These are phyloP conservation scores for Tripidium arundinaceum DNA, from an alignment of 202 grass and related monocot genomes.

Conservation along the genomic window DNA sequence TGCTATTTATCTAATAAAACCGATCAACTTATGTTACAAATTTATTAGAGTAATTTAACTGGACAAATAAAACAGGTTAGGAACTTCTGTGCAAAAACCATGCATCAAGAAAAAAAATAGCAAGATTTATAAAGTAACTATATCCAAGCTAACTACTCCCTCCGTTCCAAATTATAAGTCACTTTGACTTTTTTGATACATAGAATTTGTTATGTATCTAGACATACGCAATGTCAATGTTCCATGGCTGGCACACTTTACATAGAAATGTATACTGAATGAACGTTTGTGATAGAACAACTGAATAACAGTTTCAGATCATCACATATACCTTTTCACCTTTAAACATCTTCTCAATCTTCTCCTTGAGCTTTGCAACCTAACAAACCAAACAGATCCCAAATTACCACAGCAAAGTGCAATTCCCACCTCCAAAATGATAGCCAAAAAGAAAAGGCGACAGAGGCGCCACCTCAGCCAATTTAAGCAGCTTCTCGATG, in stretches of 20 bases:
- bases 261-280: background rate
- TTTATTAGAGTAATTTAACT: background rate
- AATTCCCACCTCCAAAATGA: background rate
- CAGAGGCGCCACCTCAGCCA: conserved; percentile 39
- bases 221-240: too few species aligned
- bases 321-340: conserved; percentile 55
- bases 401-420: background rate
- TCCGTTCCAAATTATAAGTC: too few species aligned
- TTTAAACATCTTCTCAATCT: conserved; percentile 80
- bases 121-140: background rate
- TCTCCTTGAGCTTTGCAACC: conserved; percentile 76
- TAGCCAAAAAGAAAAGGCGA: too few species aligned
- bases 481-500: conserved; percentile 67
- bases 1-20: conserved; percentile 81
- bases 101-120: background rate
- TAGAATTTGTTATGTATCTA: too few species aligned
- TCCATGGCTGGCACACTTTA: background rate
- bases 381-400: conserved; percentile 21
- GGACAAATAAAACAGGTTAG: background rate
- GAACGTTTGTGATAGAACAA: background rate
- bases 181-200: too few species aligned
- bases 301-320: background rate
- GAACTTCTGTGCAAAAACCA: background rate
- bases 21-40: background rate
- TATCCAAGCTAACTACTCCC: background rate